Evolutionary conservation across 768 basidiomycete species (phyloP).

Genomic region (Lactarius sp.): DNA sequence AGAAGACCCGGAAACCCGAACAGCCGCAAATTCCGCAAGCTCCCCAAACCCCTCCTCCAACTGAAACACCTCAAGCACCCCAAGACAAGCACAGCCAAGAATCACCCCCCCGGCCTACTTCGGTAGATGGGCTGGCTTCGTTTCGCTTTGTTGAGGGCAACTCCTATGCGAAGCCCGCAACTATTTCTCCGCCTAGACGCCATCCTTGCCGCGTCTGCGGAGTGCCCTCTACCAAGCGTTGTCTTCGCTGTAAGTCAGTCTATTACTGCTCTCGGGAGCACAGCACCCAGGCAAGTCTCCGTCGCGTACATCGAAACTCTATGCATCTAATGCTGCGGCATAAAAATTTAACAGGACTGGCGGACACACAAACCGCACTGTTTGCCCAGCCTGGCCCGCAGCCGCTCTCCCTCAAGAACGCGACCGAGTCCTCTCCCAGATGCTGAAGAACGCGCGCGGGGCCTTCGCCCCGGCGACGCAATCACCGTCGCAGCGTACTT

Average conservation of each 20-base stretch:
- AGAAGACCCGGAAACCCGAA: slow-evolving; percentile 2
- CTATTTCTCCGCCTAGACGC: slow-evolving; percentile 9
- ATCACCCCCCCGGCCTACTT: not conserved
- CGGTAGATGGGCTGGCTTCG: not conserved
- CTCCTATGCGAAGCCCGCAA: not conserved
- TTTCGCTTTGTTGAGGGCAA: slow-evolving; percentile 14
- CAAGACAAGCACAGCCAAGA: not conserved
- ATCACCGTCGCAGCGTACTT: slow-evolving; percentile 17
- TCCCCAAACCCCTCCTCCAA: not conserved
- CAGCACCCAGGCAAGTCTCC: slow-evolving; percentile 6
- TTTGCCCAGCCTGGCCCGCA: slow-evolving; percentile 11
- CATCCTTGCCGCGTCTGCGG: slow-evolving; percentile 22
- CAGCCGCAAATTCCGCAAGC: not conserved
- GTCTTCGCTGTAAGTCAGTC: slow-evolving; percentile 17
- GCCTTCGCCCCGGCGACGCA: slow-evolving; percentile 15
- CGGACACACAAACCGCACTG: slow-evolving; percentile 19
- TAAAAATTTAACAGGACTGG: slow-evolving; percentile 12
- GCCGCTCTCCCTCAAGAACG: slow-evolving; percentile 18
- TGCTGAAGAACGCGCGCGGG: slow-evolving; percentile 9
- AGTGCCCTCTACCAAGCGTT: slow-evolving; percentile 15
- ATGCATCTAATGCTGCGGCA: not conserved
- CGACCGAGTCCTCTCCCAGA: slow-evolving; percentile 11
- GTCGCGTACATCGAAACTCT: not conserved
- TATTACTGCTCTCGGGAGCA: slow-evolving; percentile 22
- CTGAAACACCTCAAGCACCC: not conserved